Base-by-base conservation (phyloP, 345 rosid genomes). In the Euphorbia lathyris region DNA sequence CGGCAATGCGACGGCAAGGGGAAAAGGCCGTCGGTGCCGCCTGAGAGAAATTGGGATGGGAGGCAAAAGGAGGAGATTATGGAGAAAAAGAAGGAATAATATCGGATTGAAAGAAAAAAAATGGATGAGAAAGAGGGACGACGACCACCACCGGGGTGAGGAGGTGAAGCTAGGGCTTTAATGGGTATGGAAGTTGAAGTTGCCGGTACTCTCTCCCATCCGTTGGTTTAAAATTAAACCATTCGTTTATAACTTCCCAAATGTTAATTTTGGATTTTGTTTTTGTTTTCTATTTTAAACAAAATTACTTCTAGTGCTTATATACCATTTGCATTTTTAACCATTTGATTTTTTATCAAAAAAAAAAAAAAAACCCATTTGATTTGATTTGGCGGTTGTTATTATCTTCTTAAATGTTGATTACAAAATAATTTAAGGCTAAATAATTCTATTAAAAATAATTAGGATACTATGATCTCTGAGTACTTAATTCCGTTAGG, bases 101-200 rank as follows among this genome's bases (percentile, higher is more conserved):
- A 43, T 34, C 7, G 11, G 26, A 38, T 57, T n/a, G 23, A 11
- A 11, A 3, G 16, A 9, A 17, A 19, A 29, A 27, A 51, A 14
- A n/a, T 5, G 30, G 12, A 27, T 0, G 38, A 34, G 38, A 34
- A 34, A 34, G 7, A 34, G 38, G 1, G 12, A 45, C 50, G 63
- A 67, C 36, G 26, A 63, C 58, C 69, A 72, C 70, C 50, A 38
- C 34, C 65, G 26, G 66, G 34, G 0, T 38, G 61, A 50, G 23
- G 47, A 47, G n/a, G n/a, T n/a, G n/a, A n/a, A n/a, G n/a, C n/a
- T n/a, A 51, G 36, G 72, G 69, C 36, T 62, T 76, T 61, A 72
- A 66, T 66, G 71, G 67, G 38, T 34, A 34, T 23, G n/a, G 63
- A 3, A 25, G 38, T 17, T n/a, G n/a, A n/a, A n/a, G n/a, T 42